Evolutionary conservation across 495 filamentous ascomycete genomes (phyloP), one percentile per base, ranked within the genome.

Genomic region (Hyphodiscus hymeniophilus): DNA sequence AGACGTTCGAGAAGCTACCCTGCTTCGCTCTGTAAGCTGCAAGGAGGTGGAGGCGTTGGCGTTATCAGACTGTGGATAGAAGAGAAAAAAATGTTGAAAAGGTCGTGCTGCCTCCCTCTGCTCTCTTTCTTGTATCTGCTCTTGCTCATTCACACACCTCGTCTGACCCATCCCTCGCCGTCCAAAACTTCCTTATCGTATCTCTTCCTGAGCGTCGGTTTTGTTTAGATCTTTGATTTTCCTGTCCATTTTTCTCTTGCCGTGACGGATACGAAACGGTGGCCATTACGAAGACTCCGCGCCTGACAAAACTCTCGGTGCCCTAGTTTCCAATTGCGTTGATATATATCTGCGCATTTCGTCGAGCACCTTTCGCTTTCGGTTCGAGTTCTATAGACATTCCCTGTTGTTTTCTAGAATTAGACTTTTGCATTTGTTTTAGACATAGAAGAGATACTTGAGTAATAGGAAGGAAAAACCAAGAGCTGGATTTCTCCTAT

Each of bases 201-300:
- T 36, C 26, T n/a, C n/a, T 42, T 36, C 47, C 18, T 17, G 26
- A 24, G 18, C 31, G 31, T 17, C 34, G 39, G 41, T 50, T 15
- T 41, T 10, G 18, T 42, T 31, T 50, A 43, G 47, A 50, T 15
- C 10, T 26, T 43, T 43, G 15, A n/a, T 43, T 31, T 43, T 43
- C 38, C 38, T 5, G 5, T 18, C 13, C 34, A 7, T 21, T 40
- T 40, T 40, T 20, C 22, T 5, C 22, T 18, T 18, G 16, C 38
- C 16, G 38, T 40, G 38, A 40, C 38, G 17, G 20, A 40, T 40
- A 40, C 38, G 38, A 40, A 21, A 40, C 38, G 33, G 13, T 13
- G 33, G 13, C 33, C 16, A 36, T 36, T 36, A 13, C 33, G 13
- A 36, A 17, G 13, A 17, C 15, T 20, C 38, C 20, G 38, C 38